These are phyloP conservation scores for Myxozyma udenii DNA, from an alignment of 805 yeast species.

Conservation along the genomic window DNA sequence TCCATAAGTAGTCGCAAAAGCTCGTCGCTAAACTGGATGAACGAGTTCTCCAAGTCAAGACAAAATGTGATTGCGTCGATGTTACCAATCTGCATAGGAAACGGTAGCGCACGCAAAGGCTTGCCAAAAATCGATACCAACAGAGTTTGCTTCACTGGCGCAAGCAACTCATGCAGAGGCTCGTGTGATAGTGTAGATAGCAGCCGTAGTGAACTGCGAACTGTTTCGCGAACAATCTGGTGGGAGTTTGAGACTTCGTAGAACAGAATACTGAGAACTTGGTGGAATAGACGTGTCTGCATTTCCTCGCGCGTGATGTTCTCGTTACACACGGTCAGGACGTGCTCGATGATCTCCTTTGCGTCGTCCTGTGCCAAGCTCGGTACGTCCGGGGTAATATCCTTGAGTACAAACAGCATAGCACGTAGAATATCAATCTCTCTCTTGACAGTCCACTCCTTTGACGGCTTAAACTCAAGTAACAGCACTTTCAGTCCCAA, in stretches of 20 bases:
- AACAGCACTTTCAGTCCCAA: constrained; percentile 74
- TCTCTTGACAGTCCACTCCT: constrained; percentile 67
- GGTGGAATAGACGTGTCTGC: constrained; percentile 69
- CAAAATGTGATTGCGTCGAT: constrained; percentile 96
- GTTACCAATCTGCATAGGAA: constrained; percentile 98
- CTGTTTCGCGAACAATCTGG: constrained; percentile 73
- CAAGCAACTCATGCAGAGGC: constrained; percentile 69
- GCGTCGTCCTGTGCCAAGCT: constrained; percentile 71
- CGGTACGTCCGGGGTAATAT: constrained; percentile 86
- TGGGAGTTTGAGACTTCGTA: constrained; percentile 91
- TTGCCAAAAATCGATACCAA: constrained; percentile 94
- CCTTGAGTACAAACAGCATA: constrained; percentile 83
- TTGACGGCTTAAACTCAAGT: constrained; percentile 63
- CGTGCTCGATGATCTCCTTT: constrained; percentile 57
- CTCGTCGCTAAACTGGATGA: constrained; percentile 85
- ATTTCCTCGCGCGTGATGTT: constrained; percentile 61
- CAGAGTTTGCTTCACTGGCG: constrained; percentile 76
- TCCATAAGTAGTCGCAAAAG: constrained; percentile 79
- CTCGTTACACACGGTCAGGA: constrained; percentile 63
- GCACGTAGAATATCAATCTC: constrained; percentile 85
- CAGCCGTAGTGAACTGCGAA: constrained; percentile 64
- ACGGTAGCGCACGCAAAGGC: constrained; percentile 93
- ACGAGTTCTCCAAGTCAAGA: constrained; percentile 72
- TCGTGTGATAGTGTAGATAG: constrained; percentile 68
- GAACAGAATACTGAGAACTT: constrained; percentile 82